These are phyloP conservation scores for Saccharum officinarum DNA, from an alignment of 176 grass and related monocot species.

Conservation along the genomic window DNA sequence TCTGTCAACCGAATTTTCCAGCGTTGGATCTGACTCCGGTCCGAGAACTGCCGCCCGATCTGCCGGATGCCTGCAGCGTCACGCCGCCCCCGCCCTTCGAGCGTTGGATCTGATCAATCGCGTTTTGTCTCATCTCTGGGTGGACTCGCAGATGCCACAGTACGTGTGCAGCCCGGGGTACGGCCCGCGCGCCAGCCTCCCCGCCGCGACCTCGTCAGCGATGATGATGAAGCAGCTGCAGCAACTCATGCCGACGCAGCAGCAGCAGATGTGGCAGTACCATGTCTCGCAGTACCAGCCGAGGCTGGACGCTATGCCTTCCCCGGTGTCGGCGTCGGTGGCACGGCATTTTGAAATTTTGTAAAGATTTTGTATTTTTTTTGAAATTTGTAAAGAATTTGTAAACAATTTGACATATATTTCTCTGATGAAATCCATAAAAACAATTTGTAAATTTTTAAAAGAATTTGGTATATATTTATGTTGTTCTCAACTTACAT, in stretches of 20 bases:
- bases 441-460: too few relatives aligned
- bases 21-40: too few relatives aligned
- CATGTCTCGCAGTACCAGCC: slow-evolving; percentile 48
- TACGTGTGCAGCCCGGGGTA: slow-evolving; percentile 46
- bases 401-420: too few relatives aligned
- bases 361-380: too few relatives aligned
- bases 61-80: too few relatives aligned
- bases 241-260: slow-evolving; percentile 23
- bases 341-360: slow-evolving; percentile 32
- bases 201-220: slow-evolving; percentile 6
- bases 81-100: too few relatives aligned
- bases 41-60: too few relatives aligned
- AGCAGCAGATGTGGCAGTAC: slow-evolving; percentile 46
- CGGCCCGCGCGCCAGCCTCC: neutral
- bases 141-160: slow-evolving; percentile 38
- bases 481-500: too few relatives aligned
- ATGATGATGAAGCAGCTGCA: slow-evolving; percentile 40
- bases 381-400: too few relatives aligned
- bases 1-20: too few relatives aligned
- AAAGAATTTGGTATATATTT: too few relatives aligned
- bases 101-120: neutral
- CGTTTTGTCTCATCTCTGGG: neutral
- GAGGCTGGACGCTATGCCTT: neutral
- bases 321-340: neutral
- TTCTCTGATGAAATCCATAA: too few relatives aligned